phyloP scores from a whole-genome alignment of 768 basidiomycete genomes.

The Postia placenta region DNA sequence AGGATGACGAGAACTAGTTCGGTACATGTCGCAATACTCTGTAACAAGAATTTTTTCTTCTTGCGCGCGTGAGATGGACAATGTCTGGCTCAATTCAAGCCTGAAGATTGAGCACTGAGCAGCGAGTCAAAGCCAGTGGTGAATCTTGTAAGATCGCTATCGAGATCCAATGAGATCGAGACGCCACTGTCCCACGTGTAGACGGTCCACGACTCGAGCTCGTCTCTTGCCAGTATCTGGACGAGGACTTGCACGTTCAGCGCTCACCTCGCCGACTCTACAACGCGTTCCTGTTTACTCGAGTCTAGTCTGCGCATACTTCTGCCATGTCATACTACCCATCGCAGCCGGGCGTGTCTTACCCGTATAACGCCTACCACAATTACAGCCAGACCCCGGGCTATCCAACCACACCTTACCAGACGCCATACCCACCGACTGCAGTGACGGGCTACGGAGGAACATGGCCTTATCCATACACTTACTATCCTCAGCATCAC shows the following conservation, averaged over 20 bases:
- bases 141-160: no score
- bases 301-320: no score
- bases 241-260: no score
- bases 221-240: no score
- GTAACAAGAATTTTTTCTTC: no score
- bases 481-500: constrained; percentile 36
- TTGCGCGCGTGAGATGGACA: no score
- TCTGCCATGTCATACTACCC: constrained; percentile 27
- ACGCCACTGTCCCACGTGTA: not conserved
- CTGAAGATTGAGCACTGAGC: constrained; percentile 16
- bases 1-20: constrained; percentile 23
- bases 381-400: constrained; percentile 15
- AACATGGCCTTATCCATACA: constrained; percentile 61
- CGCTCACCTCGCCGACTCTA: no score
- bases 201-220: not conserved
- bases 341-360: constrained; percentile 46
- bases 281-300: no score
- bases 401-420: constrained; percentile 22
- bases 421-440: constrained; percentile 43
- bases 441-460: constrained; percentile 62
- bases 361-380: constrained; percentile 61
- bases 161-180: no score
- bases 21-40: no score
- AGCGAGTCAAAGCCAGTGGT: no score
- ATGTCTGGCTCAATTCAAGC: not conserved